A percentile compares a stretch with the other conserved stretches of the same genome.
Conservation (phyloP, 1,284 basidiomycete species). For the Cutaneotrichosporon sp. region DNA sequence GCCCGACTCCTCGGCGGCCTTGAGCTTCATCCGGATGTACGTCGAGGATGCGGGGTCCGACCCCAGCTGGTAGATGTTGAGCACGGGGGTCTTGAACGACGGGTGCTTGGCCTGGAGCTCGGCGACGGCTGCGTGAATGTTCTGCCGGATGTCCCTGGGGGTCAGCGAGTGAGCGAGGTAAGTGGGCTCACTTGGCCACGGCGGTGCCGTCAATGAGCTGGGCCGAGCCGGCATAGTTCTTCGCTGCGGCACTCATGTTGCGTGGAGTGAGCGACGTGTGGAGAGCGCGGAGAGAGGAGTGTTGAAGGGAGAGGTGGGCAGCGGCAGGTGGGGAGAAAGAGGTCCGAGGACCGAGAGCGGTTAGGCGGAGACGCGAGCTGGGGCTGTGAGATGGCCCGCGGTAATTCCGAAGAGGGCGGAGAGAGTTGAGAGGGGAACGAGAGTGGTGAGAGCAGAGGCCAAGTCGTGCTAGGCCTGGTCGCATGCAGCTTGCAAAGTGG, state of each 20-base stretch:
- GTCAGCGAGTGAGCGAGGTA: background rate
- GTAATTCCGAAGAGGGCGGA: background rate
- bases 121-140: conserved; percentile 63
- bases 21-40: conserved; percentile 97
- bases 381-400: background rate
- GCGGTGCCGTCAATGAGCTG: conserved; percentile 80
- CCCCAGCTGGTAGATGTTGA: conserved; percentile 93
- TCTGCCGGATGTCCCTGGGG: conserved; percentile 69
- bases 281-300: conserved; percentile 1
- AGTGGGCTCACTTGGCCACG: conserved; percentile 69
- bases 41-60: conserved; percentile 80
- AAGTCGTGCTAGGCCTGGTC: too few species aligned
- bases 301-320: background rate
- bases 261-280: background rate
- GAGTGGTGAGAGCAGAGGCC: background rate
- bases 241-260: conserved; percentile 7
- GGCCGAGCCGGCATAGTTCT: conserved; percentile 32
- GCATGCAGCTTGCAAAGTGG: too few species aligned
- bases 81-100: conserved; percentile 73
- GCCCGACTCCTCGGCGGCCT: conserved; percentile 91
- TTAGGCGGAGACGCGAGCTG: background rate
- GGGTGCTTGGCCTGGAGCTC: conserved; percentile 59
- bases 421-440: background rate
- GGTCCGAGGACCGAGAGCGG: background rate
- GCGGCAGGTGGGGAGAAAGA: background rate